A percentile compares a stretch with the other conserved stretches of the same genome.
Evolutionary conservation across 164 flowering plant species (phyloP).

Genomic region (Aristolochia contorta): DNA sequence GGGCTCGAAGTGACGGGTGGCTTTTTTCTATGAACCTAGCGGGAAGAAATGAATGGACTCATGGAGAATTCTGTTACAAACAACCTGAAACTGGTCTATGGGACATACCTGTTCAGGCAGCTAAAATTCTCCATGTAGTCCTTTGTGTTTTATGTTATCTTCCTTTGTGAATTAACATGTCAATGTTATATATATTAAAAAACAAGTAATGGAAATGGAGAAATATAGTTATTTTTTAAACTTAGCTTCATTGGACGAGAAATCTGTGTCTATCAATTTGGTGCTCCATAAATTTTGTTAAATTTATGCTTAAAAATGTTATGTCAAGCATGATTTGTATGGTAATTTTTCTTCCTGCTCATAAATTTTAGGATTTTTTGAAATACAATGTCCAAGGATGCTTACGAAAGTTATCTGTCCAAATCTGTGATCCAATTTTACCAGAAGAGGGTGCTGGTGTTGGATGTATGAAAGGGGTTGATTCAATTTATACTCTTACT

Average conservation of each 20-base stretch:
- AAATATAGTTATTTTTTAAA: no score
- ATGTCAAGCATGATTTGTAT: no score
- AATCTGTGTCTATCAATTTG: no score
- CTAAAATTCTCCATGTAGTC: slow-evolving; percentile 63
- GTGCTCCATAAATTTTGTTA: no score
- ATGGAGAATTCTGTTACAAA: slow-evolving; percentile 76
- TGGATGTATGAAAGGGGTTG: slow-evolving; percentile 73
- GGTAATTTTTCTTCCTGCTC: no score
- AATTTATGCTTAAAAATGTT: no score
- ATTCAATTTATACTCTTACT: slow-evolving; percentile 20
- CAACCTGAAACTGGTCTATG: slow-evolving; percentile 73
- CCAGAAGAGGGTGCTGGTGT: slow-evolving; percentile 98
- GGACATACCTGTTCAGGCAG: slow-evolving; percentile 93
- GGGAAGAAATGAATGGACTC: slow-evolving; percentile 83
- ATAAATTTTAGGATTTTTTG: slow-evolving; percentile 57
- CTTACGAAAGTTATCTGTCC: slow-evolving; percentile 55
- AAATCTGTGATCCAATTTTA: slow-evolving; percentile 75
- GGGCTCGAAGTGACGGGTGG: slow-evolving; percentile 99
- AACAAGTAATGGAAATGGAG: no score
- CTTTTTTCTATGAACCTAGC: slow-evolving; percentile 68
- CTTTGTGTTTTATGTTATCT: slow-evolving; percentile 7
- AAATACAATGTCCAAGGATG: slow-evolving; percentile 56
- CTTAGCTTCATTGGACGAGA: no score
- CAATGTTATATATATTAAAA: no score
- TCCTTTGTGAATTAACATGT: no score